Base-by-base conservation (phyloP, 2,329 filamentous ascomycete species). In the Eutypa lata region DNA sequence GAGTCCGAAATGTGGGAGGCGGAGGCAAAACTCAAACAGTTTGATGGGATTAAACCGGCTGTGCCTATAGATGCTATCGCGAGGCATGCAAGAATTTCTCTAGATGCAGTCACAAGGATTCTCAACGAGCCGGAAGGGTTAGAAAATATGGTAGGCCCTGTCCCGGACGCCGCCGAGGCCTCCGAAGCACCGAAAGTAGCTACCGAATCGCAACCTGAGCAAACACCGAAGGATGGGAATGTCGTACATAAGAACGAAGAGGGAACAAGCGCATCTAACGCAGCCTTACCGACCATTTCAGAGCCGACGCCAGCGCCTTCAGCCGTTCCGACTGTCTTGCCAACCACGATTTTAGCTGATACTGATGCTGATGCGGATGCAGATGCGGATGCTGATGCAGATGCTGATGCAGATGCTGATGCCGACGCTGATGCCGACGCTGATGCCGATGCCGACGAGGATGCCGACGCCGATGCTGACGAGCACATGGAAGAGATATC, bases 1-100 rank as follows among this genome's bases (percentile, higher is more conserved):
- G 73, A 77, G 49, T 71, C 71, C 50, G 72, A 82, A 58, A 82
- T 84, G 37, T 65, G 71, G 42, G 79, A 82, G 61, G 73, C 76
- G 2, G 76, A 83, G 54, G 68, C 68, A 0, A 74, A 80, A 50
- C 60, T 84, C 28, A 72, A 73, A 53, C 76, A 75, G 48, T 64
- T 83, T 7, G 71, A 77, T 51, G 64, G 62, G 3, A 61, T 72
- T 52, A 61, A 71, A 54, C 60, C 75, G 53, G 56, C 65, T 56
- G 52, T 77, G 54, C 63, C 74, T 44, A 69, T 71, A 16, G 69
- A 74, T 43, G 72, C 77, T 2, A 69, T 80, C 13, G 65, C 71
- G 24, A 75, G 76, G 2, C 80, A 78, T 55, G 76, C 76, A 2
- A 66, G 73, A 7, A 61, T 79, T 18, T 75, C 78, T 0, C 72